Base-by-base conservation (phyloP, 2,329 filamentous ascomycete species). In the Colletotrichum lindemuthianum region DNA sequence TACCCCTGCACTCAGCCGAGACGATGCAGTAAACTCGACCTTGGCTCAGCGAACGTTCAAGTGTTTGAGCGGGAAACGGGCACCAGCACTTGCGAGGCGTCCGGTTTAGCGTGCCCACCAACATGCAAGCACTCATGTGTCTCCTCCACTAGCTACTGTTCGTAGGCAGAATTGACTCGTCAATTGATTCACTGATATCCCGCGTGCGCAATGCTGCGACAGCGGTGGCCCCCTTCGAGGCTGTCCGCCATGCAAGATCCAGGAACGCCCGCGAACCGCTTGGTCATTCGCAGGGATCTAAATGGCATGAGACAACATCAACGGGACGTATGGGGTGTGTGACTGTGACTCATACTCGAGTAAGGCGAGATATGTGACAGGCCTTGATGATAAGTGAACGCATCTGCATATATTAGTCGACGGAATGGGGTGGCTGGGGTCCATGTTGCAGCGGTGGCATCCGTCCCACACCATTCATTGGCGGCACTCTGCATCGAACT, bases 1-100 rank as follows among this genome's bases (percentile, higher is more conserved):
- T 5, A 72, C 68, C 73, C 73, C 69, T 74, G 63, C 61, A 63
- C 57, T 44, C 57, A 58, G 58, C 63, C 63, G 65, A 55, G 40
- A 16, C 12, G 57, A 60, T 56, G 61, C 51, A 61, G 61, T 37
- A 43, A 34, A 61, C 50, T 63, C 48, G 58, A 57, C 59, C 49
- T 48, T 65, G 32, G 24, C 51, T 16, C 36, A 49, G 43, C 63
- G 59, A 64, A 66, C 64, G 24, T 5, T 24, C 24, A 34, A 50
- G 45, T 15, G 59, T 24, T 64, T 43, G 41, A 48, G 37, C 48
- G 39, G 39, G 59, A 24, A 24, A 24, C 4, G 24, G 5, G 16
- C 48, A 24, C 52, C 41, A 59, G 48, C 57, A 66, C 51, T 48
- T 51, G 65, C 61, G 50, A 67, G 54, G 65, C 63, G 37, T 59